These are phyloP conservation scores for Kuraishia hungarica DNA, from an alignment of 805 yeast species.

Conservation along the genomic window DNA sequence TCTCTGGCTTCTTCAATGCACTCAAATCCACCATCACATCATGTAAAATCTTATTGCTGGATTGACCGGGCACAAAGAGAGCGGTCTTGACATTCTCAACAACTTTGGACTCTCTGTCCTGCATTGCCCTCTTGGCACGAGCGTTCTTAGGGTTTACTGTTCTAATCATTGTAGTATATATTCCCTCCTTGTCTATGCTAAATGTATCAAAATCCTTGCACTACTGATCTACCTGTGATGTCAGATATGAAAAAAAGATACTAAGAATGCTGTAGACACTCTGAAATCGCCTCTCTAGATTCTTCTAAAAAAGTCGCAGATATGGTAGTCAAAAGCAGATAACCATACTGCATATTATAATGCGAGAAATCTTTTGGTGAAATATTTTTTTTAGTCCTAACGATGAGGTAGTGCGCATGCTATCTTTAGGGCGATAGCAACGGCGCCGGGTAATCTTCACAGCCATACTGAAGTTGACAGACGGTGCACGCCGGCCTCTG, in stretches of 20 bases:
- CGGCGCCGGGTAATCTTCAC: background rate
- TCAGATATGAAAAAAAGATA: too few species aligned
- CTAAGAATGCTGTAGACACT: too few species aligned
- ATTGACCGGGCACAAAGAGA: constrained; percentile 83
- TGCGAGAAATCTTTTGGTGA: background rate
- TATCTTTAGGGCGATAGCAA: background rate
- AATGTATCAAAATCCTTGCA: too few species aligned
- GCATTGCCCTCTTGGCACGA: constrained; percentile 90
- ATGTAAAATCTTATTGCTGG: constrained; percentile 70
- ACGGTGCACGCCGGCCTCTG: background rate
- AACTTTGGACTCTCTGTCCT: constrained; percentile 78
- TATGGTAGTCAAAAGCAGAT: background rate
- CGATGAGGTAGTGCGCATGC: background rate
- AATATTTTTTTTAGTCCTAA: background rate
- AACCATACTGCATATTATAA: background rate
- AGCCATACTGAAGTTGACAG: background rate
- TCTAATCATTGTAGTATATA: constrained; percentile 26
- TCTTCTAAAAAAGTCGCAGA: too few species aligned
- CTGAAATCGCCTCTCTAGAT: too few species aligned
- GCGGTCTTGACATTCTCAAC: constrained; percentile 89
- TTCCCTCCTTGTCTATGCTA: too few species aligned
- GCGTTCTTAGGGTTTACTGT: constrained; percentile 84
- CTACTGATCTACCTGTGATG: too few species aligned
- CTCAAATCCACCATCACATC: constrained; percentile 85
- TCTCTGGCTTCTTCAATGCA: constrained; percentile 85